These are phyloP conservation scores for Venturia asperata DNA, from an alignment of 2,329 filamentous ascomycete genomes.

Conservation along the genomic window DNA sequence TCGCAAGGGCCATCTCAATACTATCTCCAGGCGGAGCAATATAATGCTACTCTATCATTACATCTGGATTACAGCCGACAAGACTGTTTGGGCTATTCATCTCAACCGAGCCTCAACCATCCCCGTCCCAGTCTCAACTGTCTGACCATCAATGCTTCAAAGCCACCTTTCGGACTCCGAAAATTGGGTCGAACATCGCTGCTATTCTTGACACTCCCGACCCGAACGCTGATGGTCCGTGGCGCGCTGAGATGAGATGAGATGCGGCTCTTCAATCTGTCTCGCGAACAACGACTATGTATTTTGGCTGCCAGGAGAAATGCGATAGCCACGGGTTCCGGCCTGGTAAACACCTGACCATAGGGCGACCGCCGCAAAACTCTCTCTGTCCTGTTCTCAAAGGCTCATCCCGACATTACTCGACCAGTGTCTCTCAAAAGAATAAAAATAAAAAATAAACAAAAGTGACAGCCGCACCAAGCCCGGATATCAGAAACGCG, in stretches of 20 bases:
- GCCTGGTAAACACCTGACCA: neutral
- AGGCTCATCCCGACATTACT: no score
- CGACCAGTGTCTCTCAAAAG: no score
- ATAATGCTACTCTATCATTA: neutral
- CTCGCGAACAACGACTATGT: neutral
- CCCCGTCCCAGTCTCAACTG: neutral
- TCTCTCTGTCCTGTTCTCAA: neutral
- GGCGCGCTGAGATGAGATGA: neutral
- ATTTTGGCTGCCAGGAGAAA: neutral
- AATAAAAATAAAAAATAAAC: no score
- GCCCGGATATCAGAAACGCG: no score
- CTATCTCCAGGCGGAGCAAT: no score
- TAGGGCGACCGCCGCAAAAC: neutral
- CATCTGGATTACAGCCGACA: neutral
- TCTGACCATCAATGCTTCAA: conserved; percentile 6
- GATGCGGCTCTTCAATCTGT: neutral
- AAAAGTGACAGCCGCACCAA: no score
- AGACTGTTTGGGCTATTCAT: neutral
- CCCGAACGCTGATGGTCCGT: neutral
- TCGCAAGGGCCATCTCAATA: conserved; percentile 1
- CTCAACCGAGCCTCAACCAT: conserved; percentile 12
- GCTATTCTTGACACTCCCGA: conserved; percentile 4
- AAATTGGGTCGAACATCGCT: neutral
- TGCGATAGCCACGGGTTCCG: neutral
- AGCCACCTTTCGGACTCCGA: conserved; percentile 7